A percentile compares a stretch with the other conserved stretches of the same genome.
Conservation (phyloP, 75 land plant species). For the Picea sitchensis region DNA sequence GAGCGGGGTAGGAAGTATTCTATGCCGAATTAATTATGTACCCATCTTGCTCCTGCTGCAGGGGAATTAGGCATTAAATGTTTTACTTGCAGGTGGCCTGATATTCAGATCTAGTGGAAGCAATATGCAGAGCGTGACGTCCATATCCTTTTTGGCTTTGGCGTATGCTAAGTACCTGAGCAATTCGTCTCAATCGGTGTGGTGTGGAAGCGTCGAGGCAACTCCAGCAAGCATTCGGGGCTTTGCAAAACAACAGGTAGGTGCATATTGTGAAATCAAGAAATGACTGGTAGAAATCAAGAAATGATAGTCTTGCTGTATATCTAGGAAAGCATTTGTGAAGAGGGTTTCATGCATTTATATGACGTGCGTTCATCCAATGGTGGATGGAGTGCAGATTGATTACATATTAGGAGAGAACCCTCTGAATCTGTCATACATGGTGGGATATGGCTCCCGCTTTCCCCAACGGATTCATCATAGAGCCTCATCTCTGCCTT, state of each 20-base stretch:
- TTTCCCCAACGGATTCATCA: slow-evolving; percentile 91
- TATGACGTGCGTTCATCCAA: slow-evolving; percentile 11
- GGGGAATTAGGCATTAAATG: not conserved
- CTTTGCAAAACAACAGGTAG: slow-evolving; percentile 82
- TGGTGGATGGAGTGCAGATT: slow-evolving; percentile 77
- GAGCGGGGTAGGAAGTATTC: no score
- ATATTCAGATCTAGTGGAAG: slow-evolving; percentile 57
- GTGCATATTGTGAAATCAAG: slow-evolving; percentile 17
- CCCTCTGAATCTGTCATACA: slow-evolving; percentile 81
- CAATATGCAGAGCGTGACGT: slow-evolving; percentile 81
- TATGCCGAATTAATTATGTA: not conserved
- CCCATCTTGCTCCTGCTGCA: not conserved
- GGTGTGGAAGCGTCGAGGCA: slow-evolving; percentile 46
- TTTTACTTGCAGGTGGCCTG: slow-evolving; percentile 35
- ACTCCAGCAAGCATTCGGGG: slow-evolving; percentile 46
- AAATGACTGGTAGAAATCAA: no score
- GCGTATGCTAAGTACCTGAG: slow-evolving; percentile 64
- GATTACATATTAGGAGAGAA: slow-evolving; percentile 87
- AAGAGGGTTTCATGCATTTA: no score
- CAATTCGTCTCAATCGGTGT: slow-evolving; percentile 33
- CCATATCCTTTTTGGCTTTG: slow-evolving; percentile 67
- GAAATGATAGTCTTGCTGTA: not conserved
- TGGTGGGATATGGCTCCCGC: slow-evolving; percentile 88
- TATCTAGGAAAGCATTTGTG: not conserved
- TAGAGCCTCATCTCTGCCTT: slow-evolving; percentile 83